A percentile compares a stretch with the other conserved stretches of the same genome.
These are phyloP conservation scores for Allium sativum DNA, from an alignment of 106 monocot species.

Conservation along the genomic window DNA sequence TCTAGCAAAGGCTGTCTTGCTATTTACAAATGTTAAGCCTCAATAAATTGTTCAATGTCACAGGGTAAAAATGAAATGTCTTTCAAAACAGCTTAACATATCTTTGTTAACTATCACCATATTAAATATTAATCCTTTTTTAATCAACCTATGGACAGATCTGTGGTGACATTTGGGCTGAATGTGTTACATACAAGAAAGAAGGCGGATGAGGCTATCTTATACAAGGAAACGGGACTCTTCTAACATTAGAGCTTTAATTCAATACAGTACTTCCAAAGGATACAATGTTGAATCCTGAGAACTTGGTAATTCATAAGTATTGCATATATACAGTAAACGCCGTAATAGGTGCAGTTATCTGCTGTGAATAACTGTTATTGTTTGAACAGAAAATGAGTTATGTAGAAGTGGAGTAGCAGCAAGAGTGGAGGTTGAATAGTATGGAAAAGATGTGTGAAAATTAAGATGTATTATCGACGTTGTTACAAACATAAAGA, in stretches of 20 bases:
- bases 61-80: constrained; percentile 21
- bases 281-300: constrained; percentile 33
- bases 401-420: constrained; percentile 28
- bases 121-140: too few relatives aligned
- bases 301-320: constrained; percentile 33
- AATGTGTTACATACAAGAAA: constrained; percentile 32
- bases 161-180: constrained; percentile 29
- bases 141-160: constrained; percentile 17
- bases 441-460: constrained; percentile 40
- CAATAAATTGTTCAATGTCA: constrained; percentile 17
- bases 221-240: constrained; percentile 31
- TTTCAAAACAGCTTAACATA: not conserved
- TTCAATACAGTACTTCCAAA: constrained; percentile 23
- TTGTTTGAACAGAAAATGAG: constrained; percentile 38
- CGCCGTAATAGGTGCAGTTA: too few relatives aligned
- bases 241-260: constrained; percentile 33
- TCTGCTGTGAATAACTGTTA: too few relatives aligned
- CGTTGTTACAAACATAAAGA: constrained; percentile 1
- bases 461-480: constrained; percentile 13
- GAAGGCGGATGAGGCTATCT: not conserved
- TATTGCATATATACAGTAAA: too few relatives aligned
- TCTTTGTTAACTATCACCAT: not conserved
- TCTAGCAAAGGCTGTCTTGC: constrained; percentile 36
- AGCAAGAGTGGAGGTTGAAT: constrained; percentile 17
- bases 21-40: constrained; percentile 37